Percentiles rank a stretch among this genome's conserved stretches.
phyloP scores from a whole-genome alignment of 2,329 filamentous ascomycete genomes.

The Colletotrichum agaves region DNA sequence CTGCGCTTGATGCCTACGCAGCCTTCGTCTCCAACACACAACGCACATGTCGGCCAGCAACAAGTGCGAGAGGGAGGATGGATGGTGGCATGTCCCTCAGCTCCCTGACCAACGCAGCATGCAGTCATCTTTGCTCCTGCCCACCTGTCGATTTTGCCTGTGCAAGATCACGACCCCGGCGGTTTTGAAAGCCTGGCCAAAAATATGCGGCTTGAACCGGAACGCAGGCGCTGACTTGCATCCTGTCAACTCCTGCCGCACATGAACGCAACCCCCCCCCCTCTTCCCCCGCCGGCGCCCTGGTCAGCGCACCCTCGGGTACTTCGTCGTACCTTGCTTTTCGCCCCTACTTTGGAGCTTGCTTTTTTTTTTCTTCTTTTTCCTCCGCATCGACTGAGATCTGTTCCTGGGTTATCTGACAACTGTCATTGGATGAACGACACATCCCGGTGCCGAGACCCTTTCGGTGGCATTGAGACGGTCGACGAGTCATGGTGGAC shows the following conservation, averaged over 20 bases:
- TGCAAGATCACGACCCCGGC: neutral
- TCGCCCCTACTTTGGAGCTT: neutral
- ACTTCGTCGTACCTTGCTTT: constrained; percentile 9
- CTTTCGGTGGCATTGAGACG: neutral
- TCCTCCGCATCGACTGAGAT: constrained; percentile 7
- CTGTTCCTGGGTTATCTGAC: constrained; percentile 16
- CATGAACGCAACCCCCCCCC: neutral
- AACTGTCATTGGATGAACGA: constrained; percentile 26
- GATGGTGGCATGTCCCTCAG: neutral
- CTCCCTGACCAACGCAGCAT: constrained; percentile 17
- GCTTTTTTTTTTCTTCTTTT: neutral
- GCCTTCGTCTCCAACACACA: constrained; percentile 25
- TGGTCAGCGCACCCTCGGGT: neutral
- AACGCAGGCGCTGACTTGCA: constrained; percentile 2
- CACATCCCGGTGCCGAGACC: constrained; percentile 13
- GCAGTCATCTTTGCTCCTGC: constrained; percentile 26
- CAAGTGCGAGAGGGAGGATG: neutral
- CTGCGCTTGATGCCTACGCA: constrained; percentile 21
- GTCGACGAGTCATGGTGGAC: constrained; percentile 9
- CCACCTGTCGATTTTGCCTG: neutral
- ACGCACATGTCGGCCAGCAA: constrained; percentile 16
- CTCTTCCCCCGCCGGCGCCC: neutral
- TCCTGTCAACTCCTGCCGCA: neutral
- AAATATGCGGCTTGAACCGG: constrained; percentile 3
- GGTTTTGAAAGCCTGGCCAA: constrained; percentile 3